Conservation (phyloP, 2,329 filamentous ascomycete species). For the Colletotrichum liriopes region DNA sequence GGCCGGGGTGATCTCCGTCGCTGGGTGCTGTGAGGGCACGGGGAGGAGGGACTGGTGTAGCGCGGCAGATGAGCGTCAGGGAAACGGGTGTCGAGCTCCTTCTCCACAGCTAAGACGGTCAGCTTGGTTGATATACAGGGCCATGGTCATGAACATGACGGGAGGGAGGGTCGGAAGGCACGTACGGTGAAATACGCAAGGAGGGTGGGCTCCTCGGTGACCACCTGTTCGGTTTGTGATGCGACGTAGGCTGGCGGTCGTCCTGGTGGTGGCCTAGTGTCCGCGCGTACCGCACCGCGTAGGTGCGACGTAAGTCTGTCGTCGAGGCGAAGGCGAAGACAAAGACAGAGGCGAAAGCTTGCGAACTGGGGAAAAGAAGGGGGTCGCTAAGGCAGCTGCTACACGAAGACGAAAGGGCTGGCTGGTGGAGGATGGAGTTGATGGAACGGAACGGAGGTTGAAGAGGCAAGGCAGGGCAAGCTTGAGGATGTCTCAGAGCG, state of each 20-base stretch:
- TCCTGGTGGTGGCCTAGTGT: conserved; percentile 30
- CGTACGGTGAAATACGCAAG: conserved; percentile 15
- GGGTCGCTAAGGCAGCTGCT: conserved; percentile 26
- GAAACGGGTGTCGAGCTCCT: conserved; percentile 12
- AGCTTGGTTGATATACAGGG: conserved; percentile 34
- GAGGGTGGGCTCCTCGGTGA: conserved; percentile 19
- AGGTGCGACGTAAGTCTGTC: conserved; percentile 25
- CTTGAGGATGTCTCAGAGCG: conserved; percentile 38
- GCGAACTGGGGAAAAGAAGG: background rate
- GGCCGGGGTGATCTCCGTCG: conserved; percentile 27
- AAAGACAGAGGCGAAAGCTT: background rate
- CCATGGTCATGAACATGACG: background rate
- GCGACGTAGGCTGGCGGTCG: conserved; percentile 15
- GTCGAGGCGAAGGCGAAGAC: background rate
- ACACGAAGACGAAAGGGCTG: conserved; percentile 24
- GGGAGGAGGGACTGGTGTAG: conserved; percentile 25
- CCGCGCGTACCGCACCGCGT: conserved; percentile 43
- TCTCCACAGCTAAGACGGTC: conserved; percentile 21
- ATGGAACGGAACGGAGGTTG: conserved; percentile 10
- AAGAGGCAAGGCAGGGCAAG: conserved; percentile 23
- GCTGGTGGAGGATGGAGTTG: conserved; percentile 17
- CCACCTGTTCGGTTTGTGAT: conserved; percentile 35
- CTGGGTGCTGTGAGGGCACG: conserved; percentile 18
- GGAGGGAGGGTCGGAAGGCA: conserved; percentile 11
- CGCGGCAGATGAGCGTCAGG: conserved; percentile 29